A percentile compares a stretch with the other conserved stretches of the same genome.
Conservation (phyloP, 306 rosid species). For the Casuarina equisetifolia region DNA sequence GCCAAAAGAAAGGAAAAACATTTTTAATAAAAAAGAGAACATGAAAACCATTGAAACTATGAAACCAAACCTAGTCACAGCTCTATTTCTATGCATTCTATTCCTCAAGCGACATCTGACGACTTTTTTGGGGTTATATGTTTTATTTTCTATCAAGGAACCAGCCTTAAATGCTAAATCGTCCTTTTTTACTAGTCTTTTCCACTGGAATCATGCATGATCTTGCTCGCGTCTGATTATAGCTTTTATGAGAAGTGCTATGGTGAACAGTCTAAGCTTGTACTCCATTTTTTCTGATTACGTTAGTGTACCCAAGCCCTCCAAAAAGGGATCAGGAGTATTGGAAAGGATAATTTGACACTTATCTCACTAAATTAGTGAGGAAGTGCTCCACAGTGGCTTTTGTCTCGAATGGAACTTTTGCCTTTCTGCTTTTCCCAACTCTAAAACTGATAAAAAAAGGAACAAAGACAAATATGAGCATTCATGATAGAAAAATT, state of each 20-base stretch:
- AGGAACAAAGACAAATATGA: background rate
- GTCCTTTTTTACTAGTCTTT: background rate
- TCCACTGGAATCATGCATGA: background rate
- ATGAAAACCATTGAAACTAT: conserved; percentile 1
- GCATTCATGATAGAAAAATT: background rate
- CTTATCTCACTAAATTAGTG: background rate
- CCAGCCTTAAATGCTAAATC: conserved; percentile 12
- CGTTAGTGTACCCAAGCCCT: no score
- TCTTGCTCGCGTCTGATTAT: background rate
- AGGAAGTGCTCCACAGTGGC: background rate
- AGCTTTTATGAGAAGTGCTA: background rate
- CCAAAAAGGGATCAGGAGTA: background rate
- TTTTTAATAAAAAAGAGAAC: background rate
- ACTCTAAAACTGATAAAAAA: background rate
- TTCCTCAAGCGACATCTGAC: conserved; percentile 1
- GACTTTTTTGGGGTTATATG: background rate
- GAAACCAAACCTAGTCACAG: background rate
- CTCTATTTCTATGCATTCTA: conserved; percentile 2
- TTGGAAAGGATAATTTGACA: background rate
- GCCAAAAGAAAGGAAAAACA: conserved; percentile 9
- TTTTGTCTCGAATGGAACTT: background rate
- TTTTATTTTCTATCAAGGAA: background rate
- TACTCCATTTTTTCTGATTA: background rate
- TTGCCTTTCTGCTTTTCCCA: background rate
- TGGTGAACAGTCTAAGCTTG: background rate